Base-by-base conservation (phyloP, 2,329 filamentous ascomycete genomes). In the Amesomyces nigricolor region DNA sequence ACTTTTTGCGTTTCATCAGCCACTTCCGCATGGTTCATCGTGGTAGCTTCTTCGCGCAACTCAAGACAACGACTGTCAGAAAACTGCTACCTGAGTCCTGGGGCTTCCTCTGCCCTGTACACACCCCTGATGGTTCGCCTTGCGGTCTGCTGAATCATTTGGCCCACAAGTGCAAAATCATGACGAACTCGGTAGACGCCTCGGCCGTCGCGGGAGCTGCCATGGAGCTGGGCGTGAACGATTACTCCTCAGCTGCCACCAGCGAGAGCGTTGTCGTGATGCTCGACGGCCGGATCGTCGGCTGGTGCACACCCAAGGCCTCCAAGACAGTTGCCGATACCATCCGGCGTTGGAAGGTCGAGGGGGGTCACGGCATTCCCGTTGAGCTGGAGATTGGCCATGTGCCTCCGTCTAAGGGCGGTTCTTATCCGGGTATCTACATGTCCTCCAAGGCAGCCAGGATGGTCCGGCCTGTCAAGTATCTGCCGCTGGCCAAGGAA, bases 11-110 rank as follows among this genome's bases (percentile, higher is more conserved):
- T 66, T 99, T 97, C 75, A 95, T 99, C 75, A 94, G 89, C 71
- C 94, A 99, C 72, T 99, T 99, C 80, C 88, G 94, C 63, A 96
- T 96, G 91, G 90, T 99, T 56, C 94, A 99, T 75, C 85, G 94
- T 84, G 94, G 94, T 78, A 94, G 90, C 69, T 99, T 99, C 81
- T 99, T 99, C 71, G 94, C 94, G 3, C 89, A 97, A 70, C 75
- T 99, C 61, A 97, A 96, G 74, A 99, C 94, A 0, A 99, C 94
- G 0, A 94, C 94, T 0, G 94, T 99, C 49, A 84, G 94, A 75
- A 99, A 97, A 72, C 77, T 99, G 64, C 75, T 97, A 17, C 94
- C 94, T 2, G 94, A 99, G 69, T 96, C 91, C 64, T 99, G 94
- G 94, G 94, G 94, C 7, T 99, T 96, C 74, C 77, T 99, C 63